A percentile compares a stretch with the other conserved stretches of the same genome.
Evolutionary conservation across 306 rosid genomes (phyloP).

Genomic region (Gleditsia sinensis): DNA sequence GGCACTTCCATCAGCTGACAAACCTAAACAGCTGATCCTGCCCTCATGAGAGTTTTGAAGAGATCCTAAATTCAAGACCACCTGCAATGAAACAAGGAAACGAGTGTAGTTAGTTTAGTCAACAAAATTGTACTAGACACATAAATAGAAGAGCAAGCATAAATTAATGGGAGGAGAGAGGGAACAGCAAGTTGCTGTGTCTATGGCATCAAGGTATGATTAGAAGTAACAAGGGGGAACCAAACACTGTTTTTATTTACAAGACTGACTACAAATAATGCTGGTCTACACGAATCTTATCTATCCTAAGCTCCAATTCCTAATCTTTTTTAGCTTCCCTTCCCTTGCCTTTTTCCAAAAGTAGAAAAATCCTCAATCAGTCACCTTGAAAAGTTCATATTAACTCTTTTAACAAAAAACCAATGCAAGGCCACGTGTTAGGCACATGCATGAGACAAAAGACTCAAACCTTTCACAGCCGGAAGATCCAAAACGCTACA

Average conservation of each 20-base stretch:
- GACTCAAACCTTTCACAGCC: conserved; percentile 1
- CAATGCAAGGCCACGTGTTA: background rate
- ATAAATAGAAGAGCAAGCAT: conserved; percentile 18
- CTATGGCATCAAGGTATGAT: background rate
- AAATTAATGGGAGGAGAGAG: conserved; percentile 16
- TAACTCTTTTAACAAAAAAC: background rate
- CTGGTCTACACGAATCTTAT: background rate
- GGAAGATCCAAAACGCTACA: conserved; percentile 22
- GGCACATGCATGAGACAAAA: background rate
- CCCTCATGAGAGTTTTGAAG: conserved; percentile 82
- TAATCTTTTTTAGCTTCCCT: background rate
- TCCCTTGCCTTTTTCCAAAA: background rate
- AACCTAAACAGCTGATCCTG: conserved; percentile 85
- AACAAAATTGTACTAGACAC: conserved; percentile 15
- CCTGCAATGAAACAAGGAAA: conserved; percentile 49
- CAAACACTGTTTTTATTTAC: background rate
- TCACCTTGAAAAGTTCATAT: background rate
- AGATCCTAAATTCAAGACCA: conserved; percentile 91
- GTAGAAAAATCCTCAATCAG: background rate
- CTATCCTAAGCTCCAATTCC: background rate
- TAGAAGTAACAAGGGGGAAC: conserved; percentile 25
- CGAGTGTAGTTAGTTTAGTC: background rate
- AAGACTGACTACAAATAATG: background rate
- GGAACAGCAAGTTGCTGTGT: conserved; percentile 4
- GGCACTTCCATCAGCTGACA: conserved; percentile 99